phyloP scores from a whole-genome alignment of 1,284 basidiomycete species.

The Naganishia cerealis region DNA sequence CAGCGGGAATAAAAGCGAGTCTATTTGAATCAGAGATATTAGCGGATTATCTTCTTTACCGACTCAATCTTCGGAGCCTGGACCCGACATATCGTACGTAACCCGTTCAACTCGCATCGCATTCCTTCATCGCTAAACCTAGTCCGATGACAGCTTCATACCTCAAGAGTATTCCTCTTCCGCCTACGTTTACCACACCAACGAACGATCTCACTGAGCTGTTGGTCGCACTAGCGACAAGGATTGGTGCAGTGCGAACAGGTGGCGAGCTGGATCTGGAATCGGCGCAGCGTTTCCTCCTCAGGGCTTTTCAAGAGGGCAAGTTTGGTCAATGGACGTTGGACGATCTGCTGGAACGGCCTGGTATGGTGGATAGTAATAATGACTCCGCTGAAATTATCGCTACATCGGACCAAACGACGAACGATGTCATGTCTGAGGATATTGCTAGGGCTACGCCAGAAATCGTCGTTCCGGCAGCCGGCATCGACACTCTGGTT shows the following conservation, averaged over 20 bases:
- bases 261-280: conserved; percentile 71
- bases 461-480: background rate
- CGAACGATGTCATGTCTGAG: background rate
- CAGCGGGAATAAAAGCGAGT: conserved; percentile 91
- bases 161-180: conserved; percentile 51
- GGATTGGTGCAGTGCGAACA: conserved; percentile 75
- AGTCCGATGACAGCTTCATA: conserved; percentile 9
- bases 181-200: conserved; percentile 59
- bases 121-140: conserved; percentile 39
- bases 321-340: conserved; percentile 59
- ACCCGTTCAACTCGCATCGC: conserved; percentile 52
- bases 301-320: conserved; percentile 77
- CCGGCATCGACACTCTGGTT: conserved; percentile 4
- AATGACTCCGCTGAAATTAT: background rate
- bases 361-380: background rate
- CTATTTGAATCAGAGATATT: conserved; percentile 61
- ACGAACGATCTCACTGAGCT: conserved; percentile 66
- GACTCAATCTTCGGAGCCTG: conserved; percentile 67
- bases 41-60: conserved; percentile 77
- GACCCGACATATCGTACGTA: conserved; percentile 36
- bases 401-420: background rate
- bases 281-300: conserved; percentile 74
- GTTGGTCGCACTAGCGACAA: conserved; percentile 66
- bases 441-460: background rate
- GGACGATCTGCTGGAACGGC: conserved; percentile 49